Evolutionary conservation across 208 protist genomes (phyloP).

Genomic region (Blastocrithidia nonstop): DNA sequence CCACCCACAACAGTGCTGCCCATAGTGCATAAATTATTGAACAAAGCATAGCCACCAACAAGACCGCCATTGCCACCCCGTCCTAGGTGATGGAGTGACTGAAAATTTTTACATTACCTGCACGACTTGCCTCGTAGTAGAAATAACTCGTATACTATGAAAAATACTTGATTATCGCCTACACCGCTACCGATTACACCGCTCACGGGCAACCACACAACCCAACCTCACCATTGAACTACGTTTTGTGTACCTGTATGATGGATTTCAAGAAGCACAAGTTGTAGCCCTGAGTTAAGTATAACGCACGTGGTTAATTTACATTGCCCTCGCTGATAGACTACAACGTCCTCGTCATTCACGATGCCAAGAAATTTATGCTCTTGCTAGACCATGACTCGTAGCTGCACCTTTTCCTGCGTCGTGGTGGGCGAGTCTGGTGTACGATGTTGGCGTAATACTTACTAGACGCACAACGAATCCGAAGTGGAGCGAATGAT

Average conservation of each 20-base stretch:
- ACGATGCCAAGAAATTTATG: conserved; percentile 67
- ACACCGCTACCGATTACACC: conserved; percentile 40
- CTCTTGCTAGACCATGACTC: conserved; percentile 37
- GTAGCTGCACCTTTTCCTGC: conserved; percentile 44
- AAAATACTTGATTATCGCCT: conserved; percentile 46
- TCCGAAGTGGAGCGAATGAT: conserved; percentile 27
- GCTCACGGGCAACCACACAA: conserved; percentile 42
- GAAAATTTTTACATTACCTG: conserved; percentile 13
- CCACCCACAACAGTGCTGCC: conserved; percentile 1
- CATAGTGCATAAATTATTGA: too few relatives aligned
- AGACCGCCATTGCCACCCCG: conserved; percentile 6
- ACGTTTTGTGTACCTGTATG: conserved; percentile 38
- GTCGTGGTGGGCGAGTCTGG: conserved; percentile 71
- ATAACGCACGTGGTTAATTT: conserved; percentile 30
- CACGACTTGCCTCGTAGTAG: conserved; percentile 26
- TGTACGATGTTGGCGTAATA: conserved; percentile 79
- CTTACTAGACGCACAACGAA: conserved; percentile 53
- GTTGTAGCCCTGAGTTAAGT: conserved; percentile 57
- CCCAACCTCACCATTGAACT: conserved; percentile 32
- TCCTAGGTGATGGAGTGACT: conserved; percentile 42
- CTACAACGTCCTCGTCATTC: conserved; percentile 57
- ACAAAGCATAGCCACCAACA: conserved; percentile 1
- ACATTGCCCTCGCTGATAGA: conserved; percentile 36
- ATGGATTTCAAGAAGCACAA: conserved; percentile 20
- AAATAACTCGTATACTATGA: conserved; percentile 30